Conservation (phyloP, 176 grass and related monocot species). For the Puccinellia tenuiflora region DNA sequence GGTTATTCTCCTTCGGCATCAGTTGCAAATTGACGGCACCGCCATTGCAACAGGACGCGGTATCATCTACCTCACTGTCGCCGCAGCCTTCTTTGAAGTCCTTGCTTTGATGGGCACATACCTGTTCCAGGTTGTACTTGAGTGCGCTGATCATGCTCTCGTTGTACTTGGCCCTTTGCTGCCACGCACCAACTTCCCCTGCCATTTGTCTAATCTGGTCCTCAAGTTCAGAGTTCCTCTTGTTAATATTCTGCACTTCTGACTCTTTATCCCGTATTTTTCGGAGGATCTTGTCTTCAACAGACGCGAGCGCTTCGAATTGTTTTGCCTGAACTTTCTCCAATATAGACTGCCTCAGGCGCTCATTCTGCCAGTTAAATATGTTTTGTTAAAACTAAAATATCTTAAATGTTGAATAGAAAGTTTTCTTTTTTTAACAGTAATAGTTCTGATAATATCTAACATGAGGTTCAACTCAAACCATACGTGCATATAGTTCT, state of each 20-base stretch:
- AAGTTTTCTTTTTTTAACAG: not conserved
- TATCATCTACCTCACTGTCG: slow-evolving; percentile 96
- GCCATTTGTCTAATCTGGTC: slow-evolving; percentile 89
- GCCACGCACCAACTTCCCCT: slow-evolving; percentile 81
- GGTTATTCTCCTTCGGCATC: slow-evolving; percentile 52
- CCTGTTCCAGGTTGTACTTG: slow-evolving; percentile 90
- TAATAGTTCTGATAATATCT: not conserved
- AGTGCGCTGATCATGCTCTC: slow-evolving; percentile 95
- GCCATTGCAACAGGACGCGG: slow-evolving; percentile 83
- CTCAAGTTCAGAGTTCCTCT: slow-evolving; percentile 82
- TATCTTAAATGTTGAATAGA: not conserved
- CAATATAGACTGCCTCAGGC: slow-evolving; percentile 82
- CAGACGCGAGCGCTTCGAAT: slow-evolving; percentile 74
- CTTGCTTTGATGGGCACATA: slow-evolving; percentile 85
- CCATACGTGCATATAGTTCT: not conserved
- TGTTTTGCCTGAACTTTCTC: slow-evolving; percentile 95
- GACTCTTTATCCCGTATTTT: slow-evolving; percentile 89
- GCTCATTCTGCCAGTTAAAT: slow-evolving; percentile 64
- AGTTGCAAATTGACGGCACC: slow-evolving; percentile 52
- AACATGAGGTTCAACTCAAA: not conserved
- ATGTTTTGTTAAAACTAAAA: slow-evolving; percentile 8
- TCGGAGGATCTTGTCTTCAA: slow-evolving; percentile 83
- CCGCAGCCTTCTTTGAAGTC: slow-evolving; percentile 96
- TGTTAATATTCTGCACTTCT: slow-evolving; percentile 82
- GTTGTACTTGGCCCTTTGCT: slow-evolving; percentile 95